Conservation (phyloP, 352 stramenopile genomes). For the Globisporangium orthogonon region DNA sequence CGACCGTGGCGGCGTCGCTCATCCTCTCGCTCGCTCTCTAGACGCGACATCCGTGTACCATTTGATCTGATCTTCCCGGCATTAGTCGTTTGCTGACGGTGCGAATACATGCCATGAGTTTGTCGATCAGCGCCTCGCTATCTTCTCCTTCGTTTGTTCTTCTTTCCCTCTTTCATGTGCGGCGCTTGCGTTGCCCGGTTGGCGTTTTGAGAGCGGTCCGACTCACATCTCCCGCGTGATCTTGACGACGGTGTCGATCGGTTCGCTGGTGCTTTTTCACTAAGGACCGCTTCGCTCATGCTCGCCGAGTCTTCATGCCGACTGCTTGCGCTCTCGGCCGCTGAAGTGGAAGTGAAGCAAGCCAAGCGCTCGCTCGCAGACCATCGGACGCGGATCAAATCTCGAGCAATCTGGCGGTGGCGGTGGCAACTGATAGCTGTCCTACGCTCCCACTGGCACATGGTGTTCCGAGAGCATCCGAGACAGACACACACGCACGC, state of each 20-base stretch:
- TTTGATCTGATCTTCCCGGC: not conserved
- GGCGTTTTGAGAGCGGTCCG: too few species aligned
- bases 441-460: not conserved
- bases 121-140: not conserved
- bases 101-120: slow-evolving; percentile 1
- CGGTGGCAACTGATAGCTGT: not conserved
- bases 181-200: too few species aligned
- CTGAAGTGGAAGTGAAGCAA: not conserved
- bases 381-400: not conserved
- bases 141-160: too few species aligned
- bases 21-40: slow-evolving; percentile 1
- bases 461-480: not conserved
- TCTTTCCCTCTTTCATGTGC: too few species aligned
- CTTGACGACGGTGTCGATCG: too few species aligned
- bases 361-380: not conserved
- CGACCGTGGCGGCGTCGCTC: not conserved
- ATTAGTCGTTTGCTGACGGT: not conserved
- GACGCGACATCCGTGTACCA: not conserved
- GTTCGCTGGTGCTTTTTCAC: too few species aligned
- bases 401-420: too few species aligned
- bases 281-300: too few species aligned
- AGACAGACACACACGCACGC: not conserved
- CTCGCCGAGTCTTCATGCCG: too few species aligned
- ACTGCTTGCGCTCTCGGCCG: not conserved
- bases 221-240: too few species aligned